Evolutionary conservation across 352 stramenopile genomes (phyloP).

Genomic region (Elongisporangium undulatum): DNA sequence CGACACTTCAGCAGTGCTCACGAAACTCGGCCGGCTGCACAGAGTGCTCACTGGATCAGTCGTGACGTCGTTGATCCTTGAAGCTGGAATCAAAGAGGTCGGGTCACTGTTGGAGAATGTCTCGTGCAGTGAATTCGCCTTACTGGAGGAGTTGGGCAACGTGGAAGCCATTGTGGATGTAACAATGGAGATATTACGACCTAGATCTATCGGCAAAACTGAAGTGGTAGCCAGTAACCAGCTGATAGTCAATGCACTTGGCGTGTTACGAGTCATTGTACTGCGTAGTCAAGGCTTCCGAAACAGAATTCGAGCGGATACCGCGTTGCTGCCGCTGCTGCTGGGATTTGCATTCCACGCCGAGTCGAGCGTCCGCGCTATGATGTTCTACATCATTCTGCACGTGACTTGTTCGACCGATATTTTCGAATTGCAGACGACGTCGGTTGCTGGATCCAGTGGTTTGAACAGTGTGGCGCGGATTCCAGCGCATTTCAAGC

Average conservation of each 20-base stretch:
- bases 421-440: constrained; percentile 19
- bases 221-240: not conserved
- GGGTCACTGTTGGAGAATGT: constrained; percentile 17
- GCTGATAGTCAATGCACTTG: constrained; percentile 18
- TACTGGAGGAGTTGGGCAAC: constrained; percentile 14
- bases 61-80: constrained; percentile 5
- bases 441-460: not conserved
- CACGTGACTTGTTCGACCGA: constrained; percentile 50
- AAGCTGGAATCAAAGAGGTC: constrained; percentile 18
- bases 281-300: constrained; percentile 32
- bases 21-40: too few species aligned
- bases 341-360: constrained; percentile 39
- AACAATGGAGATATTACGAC: constrained; percentile 4
- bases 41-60: too few species aligned
- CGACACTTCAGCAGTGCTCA: too few species aligned
- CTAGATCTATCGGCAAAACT: not conserved
- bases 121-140: constrained; percentile 4
- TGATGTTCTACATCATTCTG: constrained; percentile 61
- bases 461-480: constrained; percentile 10
- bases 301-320: constrained; percentile 19
- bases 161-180: constrained; percentile 8
- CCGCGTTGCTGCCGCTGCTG: constrained; percentile 14
- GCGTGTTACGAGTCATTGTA: constrained; percentile 39
- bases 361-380: constrained; percentile 28
- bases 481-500: constrained; percentile 21